Conservation (phyloP, 2,329 filamentous ascomycete genomes). For the Claviceps arundinis region DNA sequence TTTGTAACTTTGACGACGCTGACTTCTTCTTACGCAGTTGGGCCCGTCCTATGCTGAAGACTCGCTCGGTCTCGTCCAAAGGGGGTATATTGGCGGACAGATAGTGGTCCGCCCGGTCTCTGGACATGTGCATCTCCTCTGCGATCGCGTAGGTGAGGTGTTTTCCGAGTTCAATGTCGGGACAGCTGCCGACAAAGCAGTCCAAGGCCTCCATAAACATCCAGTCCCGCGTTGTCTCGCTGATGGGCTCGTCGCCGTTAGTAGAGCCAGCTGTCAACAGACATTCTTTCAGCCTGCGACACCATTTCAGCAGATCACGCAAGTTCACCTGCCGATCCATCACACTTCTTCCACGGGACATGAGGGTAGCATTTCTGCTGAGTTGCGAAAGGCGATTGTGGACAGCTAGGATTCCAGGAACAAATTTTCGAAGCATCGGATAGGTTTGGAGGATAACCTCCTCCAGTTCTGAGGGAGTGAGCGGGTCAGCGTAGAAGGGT, state of each 20-base stretch:
- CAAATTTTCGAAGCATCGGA: slow-evolving; percentile 52
- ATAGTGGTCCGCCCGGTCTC: slow-evolving; percentile 67
- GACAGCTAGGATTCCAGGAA: slow-evolving; percentile 44
- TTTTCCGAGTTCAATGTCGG: slow-evolving; percentile 47
- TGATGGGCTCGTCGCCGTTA: slow-evolving; percentile 55
- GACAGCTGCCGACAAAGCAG: slow-evolving; percentile 75
- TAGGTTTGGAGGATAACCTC: slow-evolving; percentile 60
- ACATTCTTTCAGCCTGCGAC: slow-evolving; percentile 57
- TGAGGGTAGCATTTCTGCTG: slow-evolving; percentile 29
- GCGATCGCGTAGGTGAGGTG: slow-evolving; percentile 59
- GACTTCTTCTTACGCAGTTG: slow-evolving; percentile 43
- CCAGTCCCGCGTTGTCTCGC: slow-evolving; percentile 59
- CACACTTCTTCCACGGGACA: slow-evolving; percentile 27
- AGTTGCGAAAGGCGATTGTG: slow-evolving; percentile 39
- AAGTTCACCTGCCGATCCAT: slow-evolving; percentile 47
- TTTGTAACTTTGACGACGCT: slow-evolving; percentile 32
- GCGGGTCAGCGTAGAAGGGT: slow-evolving; percentile 53
- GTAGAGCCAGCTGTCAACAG: slow-evolving; percentile 48
- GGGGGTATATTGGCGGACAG: slow-evolving; percentile 59
- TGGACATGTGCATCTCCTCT: slow-evolving; percentile 75
- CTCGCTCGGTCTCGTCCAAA: slow-evolving; percentile 46
- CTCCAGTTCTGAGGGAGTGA: slow-evolving; percentile 56
- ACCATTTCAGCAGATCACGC: slow-evolving; percentile 85
- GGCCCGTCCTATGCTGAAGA: slow-evolving; percentile 53
- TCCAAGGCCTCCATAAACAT: slow-evolving; percentile 93